Conservation (phyloP, 805 yeast genomes). For the Zygosaccharomyces pseudorouxii region DNA sequence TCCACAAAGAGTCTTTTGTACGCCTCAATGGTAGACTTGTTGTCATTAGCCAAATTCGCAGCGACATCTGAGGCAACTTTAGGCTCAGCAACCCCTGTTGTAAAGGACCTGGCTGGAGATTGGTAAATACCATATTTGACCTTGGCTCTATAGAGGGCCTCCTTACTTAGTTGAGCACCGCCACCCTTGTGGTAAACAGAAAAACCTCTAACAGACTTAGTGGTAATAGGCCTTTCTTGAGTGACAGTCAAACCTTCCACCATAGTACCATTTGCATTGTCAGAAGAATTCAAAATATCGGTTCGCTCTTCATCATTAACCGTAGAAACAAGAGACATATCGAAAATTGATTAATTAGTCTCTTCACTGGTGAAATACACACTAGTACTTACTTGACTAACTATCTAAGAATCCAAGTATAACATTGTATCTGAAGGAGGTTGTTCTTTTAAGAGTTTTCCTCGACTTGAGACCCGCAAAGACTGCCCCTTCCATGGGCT, state of each 20-base stretch:
- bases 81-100: constrained; percentile 59
- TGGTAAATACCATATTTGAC: constrained; percentile 61
- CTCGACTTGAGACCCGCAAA: constrained; percentile 2
- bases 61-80: constrained; percentile 64
- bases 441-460: constrained; percentile 5
- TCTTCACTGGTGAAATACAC: background rate
- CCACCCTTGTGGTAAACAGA: constrained; percentile 64
- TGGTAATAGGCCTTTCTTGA: background rate
- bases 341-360: background rate
- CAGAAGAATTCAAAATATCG: constrained; percentile 5
- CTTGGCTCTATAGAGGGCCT: constrained; percentile 71
- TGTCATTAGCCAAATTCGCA: constrained; percentile 65
- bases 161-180: constrained; percentile 59
- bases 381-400: background rate
- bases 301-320: constrained; percentile 13
- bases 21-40: constrained; percentile 57
- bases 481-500: constrained; percentile 1
- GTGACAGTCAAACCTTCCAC: constrained; percentile 2
- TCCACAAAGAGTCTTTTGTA: constrained; percentile 47
- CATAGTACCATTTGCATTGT: constrained; percentile 1
- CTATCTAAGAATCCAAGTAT: background rate
- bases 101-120: constrained; percentile 42
- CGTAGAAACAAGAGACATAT: constrained; percentile 34
- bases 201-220: constrained; percentile 13
- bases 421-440: background rate